phyloP scores from a whole-genome alignment of 78 protist genomes.

The Cavenderia fasciculata region DNA sequence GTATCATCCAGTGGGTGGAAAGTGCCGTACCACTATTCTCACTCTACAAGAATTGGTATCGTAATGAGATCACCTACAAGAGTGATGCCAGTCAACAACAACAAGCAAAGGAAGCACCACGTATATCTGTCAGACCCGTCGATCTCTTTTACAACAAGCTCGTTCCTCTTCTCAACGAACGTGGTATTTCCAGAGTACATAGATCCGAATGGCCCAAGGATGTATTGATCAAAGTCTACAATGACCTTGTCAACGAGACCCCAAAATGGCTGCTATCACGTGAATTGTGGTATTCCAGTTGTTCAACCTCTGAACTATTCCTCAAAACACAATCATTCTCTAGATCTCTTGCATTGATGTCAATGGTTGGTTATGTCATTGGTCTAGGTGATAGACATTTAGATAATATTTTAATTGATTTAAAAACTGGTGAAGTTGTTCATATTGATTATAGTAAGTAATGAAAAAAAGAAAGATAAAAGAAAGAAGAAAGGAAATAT shows the following conservation, averaged over 20 bases:
- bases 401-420: constrained; percentile 91
- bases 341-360: constrained; percentile 87
- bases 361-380: constrained; percentile 90
- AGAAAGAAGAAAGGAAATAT: too few species aligned
- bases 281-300: constrained; percentile 83
- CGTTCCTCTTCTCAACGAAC: constrained; percentile 65
- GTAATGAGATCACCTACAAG: constrained; percentile 34
- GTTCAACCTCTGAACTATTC: constrained; percentile 70
- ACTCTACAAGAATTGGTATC: constrained; percentile 82
- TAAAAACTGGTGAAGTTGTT: constrained; percentile 85
- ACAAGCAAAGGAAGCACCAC: not conserved
- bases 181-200: constrained; percentile 49
- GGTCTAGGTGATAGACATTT: constrained; percentile 92
- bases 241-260: constrained; percentile 70
- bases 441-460: constrained; percentile 90
- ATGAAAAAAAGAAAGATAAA: too few species aligned
- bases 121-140: constrained; percentile 46
- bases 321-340: constrained; percentile 67
- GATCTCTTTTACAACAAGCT: constrained; percentile 77
- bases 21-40: constrained; percentile 83
- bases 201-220: constrained; percentile 87
- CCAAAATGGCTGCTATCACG: constrained; percentile 74
- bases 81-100: constrained; percentile 1
- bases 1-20: constrained; percentile 95
- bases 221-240: constrained; percentile 52